A percentile compares a stretch with the other conserved stretches of the same genome.
Conservation (phyloP, 257 asterid genomes). For the Scutellaria galericulata region DNA sequence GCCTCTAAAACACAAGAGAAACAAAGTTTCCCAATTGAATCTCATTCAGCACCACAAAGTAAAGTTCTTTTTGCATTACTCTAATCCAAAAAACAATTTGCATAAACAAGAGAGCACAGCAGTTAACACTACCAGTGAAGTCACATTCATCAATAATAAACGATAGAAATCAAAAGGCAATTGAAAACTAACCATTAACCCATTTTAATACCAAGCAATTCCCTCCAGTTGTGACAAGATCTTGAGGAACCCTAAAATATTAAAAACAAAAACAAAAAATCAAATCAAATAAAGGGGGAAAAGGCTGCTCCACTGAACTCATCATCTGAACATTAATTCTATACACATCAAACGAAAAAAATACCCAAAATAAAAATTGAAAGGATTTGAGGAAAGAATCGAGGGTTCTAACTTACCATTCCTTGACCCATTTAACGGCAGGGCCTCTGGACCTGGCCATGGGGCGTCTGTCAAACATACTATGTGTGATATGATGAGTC, state of each 20-base stretch:
- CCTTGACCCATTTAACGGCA: slow-evolving; percentile 79
- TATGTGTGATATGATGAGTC: slow-evolving; percentile 60
- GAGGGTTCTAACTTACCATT: slow-evolving; percentile 59
- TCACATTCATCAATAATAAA: background rate
- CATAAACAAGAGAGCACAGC: slow-evolving; percentile 5
- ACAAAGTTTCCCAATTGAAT: slow-evolving; percentile 6
- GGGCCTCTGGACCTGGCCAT: slow-evolving; percentile 69
- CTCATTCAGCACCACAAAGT: background rate
- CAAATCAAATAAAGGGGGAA: background rate
- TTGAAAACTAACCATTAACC: slow-evolving; percentile 79
- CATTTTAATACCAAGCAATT: slow-evolving; percentile 76
- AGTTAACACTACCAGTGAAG: background rate
- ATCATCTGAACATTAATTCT: background rate
- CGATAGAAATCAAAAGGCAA: background rate
- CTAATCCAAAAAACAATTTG: background rate
- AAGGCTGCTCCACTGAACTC: slow-evolving; percentile 21
- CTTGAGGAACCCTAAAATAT: slow-evolving; percentile 86
- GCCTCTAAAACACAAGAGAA: slow-evolving; percentile 58
- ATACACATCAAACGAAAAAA: slow-evolving; percentile 4
- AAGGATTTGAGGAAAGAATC: background rate
- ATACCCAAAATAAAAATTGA: background rate
- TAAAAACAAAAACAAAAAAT: background rate
- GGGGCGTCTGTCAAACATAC: slow-evolving; percentile 74
- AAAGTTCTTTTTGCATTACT: background rate
- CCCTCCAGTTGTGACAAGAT: slow-evolving; percentile 88